Evolutionary conservation across 75 land plant species (phyloP), one percentile per base, ranked within the genome.

Genomic region (Cupressus sempervirens): DNA sequence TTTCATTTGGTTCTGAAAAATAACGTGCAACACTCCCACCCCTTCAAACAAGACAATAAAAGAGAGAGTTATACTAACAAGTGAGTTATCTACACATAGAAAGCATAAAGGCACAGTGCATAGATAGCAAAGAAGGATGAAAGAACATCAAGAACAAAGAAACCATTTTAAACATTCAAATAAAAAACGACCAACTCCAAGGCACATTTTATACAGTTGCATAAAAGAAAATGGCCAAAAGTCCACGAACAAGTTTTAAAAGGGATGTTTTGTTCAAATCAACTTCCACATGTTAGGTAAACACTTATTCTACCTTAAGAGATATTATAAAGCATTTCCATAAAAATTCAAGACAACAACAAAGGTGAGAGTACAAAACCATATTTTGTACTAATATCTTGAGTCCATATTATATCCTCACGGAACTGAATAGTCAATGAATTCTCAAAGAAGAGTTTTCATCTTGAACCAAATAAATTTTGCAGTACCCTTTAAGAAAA

Each of bases 1-100:
- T 94, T 54, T 91, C 86, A 38, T 56, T 77, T 50, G 95, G 98
- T 81, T 96, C 93, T 72, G 93, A 76, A 50, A 83, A 74, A 45
- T 89, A 88, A 56, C 80, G 92, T 70, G 93, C 84, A 58, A 93
- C 84, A 53, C 85, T 81, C 38, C 99, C 99, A 83, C 72, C 76
- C 99, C 99, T 98, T 86, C 85, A 87, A 70, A 91, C 81, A 30
- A 26, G 38, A 40, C 30, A 18, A 20, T 12, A 46, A 7, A 54
- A 85, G 41, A 81, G 80, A 43, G 45, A 48, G 35, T 13, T 72
- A 50, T 30, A 81, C 15, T 29, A 80, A 82, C 14, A 67, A 84
- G 20, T 76, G 32, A 84, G 43, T 14, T 82, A 32, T 30, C 29
- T 20, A 68, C 26, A 85, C 83, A 16, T 82, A 38, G 5, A 76